Conservation (phyloP, 352 stramenopile genomes). For the Pythium graminicola region DNA sequence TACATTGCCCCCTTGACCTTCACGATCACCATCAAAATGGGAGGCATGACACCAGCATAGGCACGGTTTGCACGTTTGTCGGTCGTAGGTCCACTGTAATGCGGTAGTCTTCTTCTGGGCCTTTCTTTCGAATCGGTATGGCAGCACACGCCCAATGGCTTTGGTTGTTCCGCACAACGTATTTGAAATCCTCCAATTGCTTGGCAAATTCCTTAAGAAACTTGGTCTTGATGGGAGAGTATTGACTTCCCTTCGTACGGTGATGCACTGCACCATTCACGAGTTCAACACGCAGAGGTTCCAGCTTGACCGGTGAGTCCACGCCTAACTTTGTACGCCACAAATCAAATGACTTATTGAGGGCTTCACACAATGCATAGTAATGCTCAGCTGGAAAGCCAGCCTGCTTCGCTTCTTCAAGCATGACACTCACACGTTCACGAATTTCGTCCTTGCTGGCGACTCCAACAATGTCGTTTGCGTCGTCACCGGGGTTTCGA, state of each 20-base stretch:
- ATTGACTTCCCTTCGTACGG: background rate
- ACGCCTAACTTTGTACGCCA: background rate
- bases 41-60: slow-evolving; percentile 13
- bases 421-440: background rate
- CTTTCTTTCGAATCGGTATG: slow-evolving; percentile 1
- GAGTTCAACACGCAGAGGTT: background rate
- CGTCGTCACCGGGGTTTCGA: background rate
- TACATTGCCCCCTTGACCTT: slow-evolving; percentile 2
- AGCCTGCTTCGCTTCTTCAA: background rate
- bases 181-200: slow-evolving; percentile 11
- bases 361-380: background rate
- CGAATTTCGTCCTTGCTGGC: background rate
- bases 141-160: slow-evolving; percentile 17
- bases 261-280: background rate
- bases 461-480: background rate
- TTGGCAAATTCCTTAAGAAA: slow-evolving; percentile 14
- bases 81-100: slow-evolving; percentile 15
- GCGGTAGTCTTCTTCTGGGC: slow-evolving; percentile 18
- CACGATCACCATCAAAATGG: slow-evolving; percentile 7
- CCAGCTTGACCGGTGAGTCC: background rate
- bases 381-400: background rate
- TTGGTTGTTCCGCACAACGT: slow-evolving; percentile 12
- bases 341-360: background rate
- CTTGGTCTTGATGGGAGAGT: slow-evolving; percentile 2
- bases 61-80: slow-evolving; percentile 12